Evolutionary conservation across 768 basidiomycete genomes (phyloP).

Genomic region (Phaeotremella skinneri): DNA sequence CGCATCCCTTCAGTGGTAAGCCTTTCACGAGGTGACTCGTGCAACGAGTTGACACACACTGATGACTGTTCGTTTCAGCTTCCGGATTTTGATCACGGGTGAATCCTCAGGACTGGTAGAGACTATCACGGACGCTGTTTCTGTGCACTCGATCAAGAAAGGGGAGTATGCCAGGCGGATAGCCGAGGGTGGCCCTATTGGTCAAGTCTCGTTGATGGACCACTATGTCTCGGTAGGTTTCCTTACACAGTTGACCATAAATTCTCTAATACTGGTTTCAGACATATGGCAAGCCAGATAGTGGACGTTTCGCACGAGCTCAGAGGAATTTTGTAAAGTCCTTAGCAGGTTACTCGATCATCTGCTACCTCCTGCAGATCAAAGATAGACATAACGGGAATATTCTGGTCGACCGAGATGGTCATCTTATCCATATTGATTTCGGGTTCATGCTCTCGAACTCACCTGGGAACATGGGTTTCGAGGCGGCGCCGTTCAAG

Average conservation of each 20-base stretch:
- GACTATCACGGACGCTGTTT: conserved; percentile 96
- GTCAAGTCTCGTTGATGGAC: conserved; percentile 84
- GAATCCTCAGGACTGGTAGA: conserved; percentile 91
- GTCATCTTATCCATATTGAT: conserved; percentile 91
- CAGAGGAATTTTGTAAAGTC: conserved; percentile 93
- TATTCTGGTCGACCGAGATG: conserved; percentile 90
- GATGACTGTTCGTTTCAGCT: conserved; percentile 57
- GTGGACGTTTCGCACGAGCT: conserved; percentile 81
- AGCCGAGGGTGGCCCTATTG: conserved; percentile 67
- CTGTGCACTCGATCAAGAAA: conserved; percentile 99
- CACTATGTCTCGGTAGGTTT: conserved; percentile 78
- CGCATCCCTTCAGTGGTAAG: conserved; percentile 45
- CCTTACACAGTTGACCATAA: not conserved
- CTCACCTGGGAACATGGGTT: conserved; percentile 94
- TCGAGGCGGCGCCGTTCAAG: conserved; percentile 99
- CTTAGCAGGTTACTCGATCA: conserved; percentile 87
- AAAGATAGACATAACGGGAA: conserved; percentile 99
- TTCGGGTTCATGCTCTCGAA: conserved; percentile 98
- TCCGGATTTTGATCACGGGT: conserved; percentile 92
- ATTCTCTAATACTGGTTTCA: conserved; percentile 44
- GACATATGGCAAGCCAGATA: conserved; percentile 87
- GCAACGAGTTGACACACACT: not conserved
- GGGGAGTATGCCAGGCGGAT: conserved; percentile 90
- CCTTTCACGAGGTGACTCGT: not conserved
- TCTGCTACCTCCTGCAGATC: conserved; percentile 95